Conservation (phyloP, 108 stramenopile species). For the Pseudonitzschia pungens region DNA sequence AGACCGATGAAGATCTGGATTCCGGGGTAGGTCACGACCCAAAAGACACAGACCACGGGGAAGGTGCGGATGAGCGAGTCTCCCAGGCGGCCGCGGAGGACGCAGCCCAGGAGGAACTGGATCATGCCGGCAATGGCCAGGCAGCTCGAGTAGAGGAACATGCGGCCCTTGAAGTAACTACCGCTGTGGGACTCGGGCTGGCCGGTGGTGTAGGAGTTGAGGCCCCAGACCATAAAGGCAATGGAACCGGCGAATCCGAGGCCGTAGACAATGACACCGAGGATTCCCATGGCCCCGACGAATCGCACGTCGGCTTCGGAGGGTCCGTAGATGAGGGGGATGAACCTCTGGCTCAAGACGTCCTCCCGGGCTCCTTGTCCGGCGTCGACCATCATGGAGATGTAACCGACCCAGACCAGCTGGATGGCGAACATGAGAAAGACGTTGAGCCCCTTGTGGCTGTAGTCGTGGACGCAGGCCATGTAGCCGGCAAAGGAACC, state of each 20-base stretch:
- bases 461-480: slow-evolving; percentile 21
- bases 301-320: slow-evolving; percentile 17
- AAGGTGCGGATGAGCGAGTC: not conserved
- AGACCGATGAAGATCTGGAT: slow-evolving; percentile 26
- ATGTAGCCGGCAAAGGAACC: slow-evolving; percentile 18
- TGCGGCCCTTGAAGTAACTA: slow-evolving; percentile 23
- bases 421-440: slow-evolving; percentile 20
- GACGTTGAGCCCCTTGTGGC: slow-evolving; percentile 9
- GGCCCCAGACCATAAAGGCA: slow-evolving; percentile 24
- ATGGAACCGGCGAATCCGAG: slow-evolving; percentile 26
- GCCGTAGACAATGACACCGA: slow-evolving; percentile 28
- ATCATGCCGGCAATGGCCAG: slow-evolving; percentile 23
- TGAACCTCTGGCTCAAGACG: not conserved
- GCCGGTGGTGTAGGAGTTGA: slow-evolving; percentile 20
- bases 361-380: slow-evolving; percentile 11
- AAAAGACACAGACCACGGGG: slow-evolving; percentile 22
- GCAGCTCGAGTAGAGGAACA: slow-evolving; percentile 17
- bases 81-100: not conserved
- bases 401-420: slow-evolving; percentile 25
- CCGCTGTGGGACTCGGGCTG: slow-evolving; percentile 8
- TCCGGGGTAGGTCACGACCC: slow-evolving; percentile 23
- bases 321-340: slow-evolving; percentile 14
- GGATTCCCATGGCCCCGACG: slow-evolving; percentile 40
- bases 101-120: slow-evolving; percentile 31
- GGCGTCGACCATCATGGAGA: slow-evolving; percentile 27